Base-by-base conservation (phyloP, 1,284 basidiomycete species). In the Cerioporus squamosus region DNA sequence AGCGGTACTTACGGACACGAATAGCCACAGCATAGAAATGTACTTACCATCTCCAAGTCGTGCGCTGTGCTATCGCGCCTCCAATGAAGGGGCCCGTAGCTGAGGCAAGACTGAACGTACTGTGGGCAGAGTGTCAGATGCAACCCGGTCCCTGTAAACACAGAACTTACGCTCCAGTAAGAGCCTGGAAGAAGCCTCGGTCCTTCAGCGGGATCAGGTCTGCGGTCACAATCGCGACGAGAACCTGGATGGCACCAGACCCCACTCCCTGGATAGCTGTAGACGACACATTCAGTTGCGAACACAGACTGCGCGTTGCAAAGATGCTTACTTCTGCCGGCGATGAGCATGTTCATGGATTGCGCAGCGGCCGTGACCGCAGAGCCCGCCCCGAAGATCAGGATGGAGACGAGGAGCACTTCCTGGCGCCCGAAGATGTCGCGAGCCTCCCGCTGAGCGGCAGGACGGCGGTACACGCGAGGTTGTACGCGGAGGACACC, bases 181-280 rank as follows among this genome's bases (percentile, higher is more conserved):
- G 50, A 9, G 52, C 33, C 24, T 62, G 68, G 59, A 72, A 76
- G 15, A 67, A 69, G 14, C 80, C 80, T 39, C 79, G 70, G 44
- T 81, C 73, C 9, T 71, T 66, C 14, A 82, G 67, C 1, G 78
- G 72, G 10, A 78, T 71, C 24, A 81, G 66, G 60, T 81, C 80
- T 2, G 75, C 69, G n/a, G 74, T 66, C 52, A 79, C 70, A 48
- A 80, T 79, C 26, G 76, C 71, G 22, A 71, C 66, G 3, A 78
- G 63, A 0, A 73, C 67, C n/a, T 74, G 66, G 47, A 77, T 75
- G 2, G 75, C 77, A 10, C 79, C 80, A 4, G 75, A 77, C n/a
- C 80, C 80, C 26, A 79, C 60, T 5, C 80, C 80, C 55, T 81
- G 80, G 2, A 82, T 65, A 3, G 73, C 77, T 72, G 45, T 7